Base-by-base conservation (phyloP, 225 moss, liverwort and hornwort species). In the Takakia lepidozioides region DNA sequence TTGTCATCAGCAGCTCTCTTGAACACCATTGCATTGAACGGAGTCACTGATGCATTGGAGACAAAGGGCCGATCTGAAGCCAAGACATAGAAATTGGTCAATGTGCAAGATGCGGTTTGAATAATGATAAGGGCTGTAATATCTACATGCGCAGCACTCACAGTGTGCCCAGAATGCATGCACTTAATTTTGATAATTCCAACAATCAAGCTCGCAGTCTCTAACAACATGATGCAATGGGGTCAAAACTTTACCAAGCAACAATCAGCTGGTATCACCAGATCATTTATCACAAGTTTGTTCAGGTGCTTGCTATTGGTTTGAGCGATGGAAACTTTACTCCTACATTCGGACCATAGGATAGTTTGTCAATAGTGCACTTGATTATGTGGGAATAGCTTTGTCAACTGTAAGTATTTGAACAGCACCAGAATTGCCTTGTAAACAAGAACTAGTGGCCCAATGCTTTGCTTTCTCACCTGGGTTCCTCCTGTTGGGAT, bases 1-100 rank as follows among this genome's bases (percentile, higher is more conserved):
- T 70, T 68, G 58, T 87, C 87, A 47, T 87, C 87, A 10, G 70
- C 75, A 1, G 91, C 72, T 27, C 66, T 71, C 78, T 79, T 82
- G 48, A 76, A 92, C 1, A 53, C 56, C 57, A 43, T 52, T 19
- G 62, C 36, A 21, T 87, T 84, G 22, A 84, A 91, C 5, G 68
- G 64, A 5, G 64, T 66, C 2, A 92, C 48, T 0, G 84, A 79
- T 4, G 71, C 62, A 60, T 82, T 87, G 0, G 73, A 68, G 1
- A 34, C 19, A 3, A n/a, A n/a, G n/a, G n/a, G n/a, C n/a, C n/a
- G n/a, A n/a, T n/a, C 25, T 69, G 49, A 59, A 46, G 24, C 60
- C 25, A 21, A 42, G 10, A 22, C 21, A 46, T 18, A 25, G 11
- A 46, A 21, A 7, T 46, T 22, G 8, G 19, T 46, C 8, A 11